Base-by-base conservation (phyloP, 1,284 basidiomycete genomes). In the Hypsizygus ulmarius region DNA sequence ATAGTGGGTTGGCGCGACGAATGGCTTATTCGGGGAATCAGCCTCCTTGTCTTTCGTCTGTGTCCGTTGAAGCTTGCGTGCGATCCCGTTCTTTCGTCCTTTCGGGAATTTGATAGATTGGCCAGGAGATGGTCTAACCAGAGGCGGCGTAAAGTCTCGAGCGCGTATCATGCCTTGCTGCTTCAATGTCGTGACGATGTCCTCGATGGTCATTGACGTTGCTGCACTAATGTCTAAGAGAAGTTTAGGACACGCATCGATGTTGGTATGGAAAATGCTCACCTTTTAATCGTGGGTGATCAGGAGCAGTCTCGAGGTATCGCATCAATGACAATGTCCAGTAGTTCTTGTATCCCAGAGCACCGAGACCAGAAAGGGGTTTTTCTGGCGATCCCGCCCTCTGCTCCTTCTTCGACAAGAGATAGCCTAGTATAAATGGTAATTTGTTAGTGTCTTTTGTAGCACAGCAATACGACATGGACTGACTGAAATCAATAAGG, bases 401-500 rank as follows among this genome's bases (percentile, higher is more conserved):
- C 18, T 82, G 83, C 65, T 99, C 97, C 64, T 97, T 97, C 74
- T 92, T 96, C 1, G 95, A 97, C 57, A 99, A 70, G 21, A 97
- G 75, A 71, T 98, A 99, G 71, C 96, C 95, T 97, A 39, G 16
- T n/a, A 18, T 34, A 25, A 4, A 37, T 1, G 4, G 50, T 16
- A 47, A 33, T 44, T 6, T 39, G 7, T 45, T 18, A 25, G 7
- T 38, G 25, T 43, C n/a, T 29, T 19, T 14, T 30, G 19, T 32
- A 27, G 35, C 36, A 12, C 25, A 8, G 40, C 34, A 14, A 45
- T 47, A 5, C 49, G 30, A 37, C 36, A 25, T 27, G 43, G 52
- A 42, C 94, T 65, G 68, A 97, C 95, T 98, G 70, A 97, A 97
- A 68, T 93, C 97, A 63, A 97, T 97, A 59, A 97, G 76, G 48